phyloP scores from a whole-genome alignment of 176 grass and related monocot genomes.

The Phoenix roebelenii region DNA sequence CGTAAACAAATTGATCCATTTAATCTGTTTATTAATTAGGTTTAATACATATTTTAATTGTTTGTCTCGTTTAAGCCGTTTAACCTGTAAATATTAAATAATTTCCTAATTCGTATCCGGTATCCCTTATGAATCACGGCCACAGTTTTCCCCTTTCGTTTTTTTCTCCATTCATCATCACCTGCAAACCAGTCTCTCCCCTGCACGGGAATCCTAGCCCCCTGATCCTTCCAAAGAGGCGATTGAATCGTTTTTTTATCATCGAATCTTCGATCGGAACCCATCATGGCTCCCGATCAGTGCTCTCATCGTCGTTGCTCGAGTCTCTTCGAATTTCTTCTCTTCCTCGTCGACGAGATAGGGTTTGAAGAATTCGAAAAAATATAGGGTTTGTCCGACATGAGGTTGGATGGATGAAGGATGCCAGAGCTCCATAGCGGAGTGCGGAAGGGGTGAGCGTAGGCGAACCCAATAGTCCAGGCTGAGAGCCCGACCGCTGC shows the following conservation, averaged over 20 bases:
- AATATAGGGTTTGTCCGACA: too few species aligned
- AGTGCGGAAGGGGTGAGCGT: slow-evolving; percentile 62
- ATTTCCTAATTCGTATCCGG: too few species aligned
- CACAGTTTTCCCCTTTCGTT: too few species aligned
- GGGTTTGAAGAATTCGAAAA: too few species aligned
- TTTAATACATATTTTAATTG: too few species aligned
- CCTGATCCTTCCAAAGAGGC: background rate
- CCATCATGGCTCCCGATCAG: background rate
- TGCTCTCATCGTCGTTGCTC: slow-evolving; percentile 1
- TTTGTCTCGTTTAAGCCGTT: too few species aligned
- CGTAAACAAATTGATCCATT: too few species aligned
- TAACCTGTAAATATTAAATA: too few species aligned
- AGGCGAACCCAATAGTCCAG: slow-evolving; percentile 33
- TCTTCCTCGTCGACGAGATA: background rate
- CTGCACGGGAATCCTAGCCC: background rate
- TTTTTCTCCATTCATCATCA: too few species aligned
- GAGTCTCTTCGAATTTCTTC: background rate
- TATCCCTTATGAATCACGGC: too few species aligned
- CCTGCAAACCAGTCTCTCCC: too few species aligned
- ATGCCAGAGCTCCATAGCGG: slow-evolving; percentile 50
- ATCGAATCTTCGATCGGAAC: background rate
- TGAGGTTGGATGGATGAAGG: slow-evolving; percentile 23
- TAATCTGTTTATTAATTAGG: too few species aligned
- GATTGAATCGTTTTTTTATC: background rate
- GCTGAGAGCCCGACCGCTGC: slow-evolving; percentile 21